These are phyloP conservation scores for Coleophoma cylindrospora DNA, from an alignment of 2,329 filamentous ascomycete genomes.

Conservation along the genomic window DNA sequence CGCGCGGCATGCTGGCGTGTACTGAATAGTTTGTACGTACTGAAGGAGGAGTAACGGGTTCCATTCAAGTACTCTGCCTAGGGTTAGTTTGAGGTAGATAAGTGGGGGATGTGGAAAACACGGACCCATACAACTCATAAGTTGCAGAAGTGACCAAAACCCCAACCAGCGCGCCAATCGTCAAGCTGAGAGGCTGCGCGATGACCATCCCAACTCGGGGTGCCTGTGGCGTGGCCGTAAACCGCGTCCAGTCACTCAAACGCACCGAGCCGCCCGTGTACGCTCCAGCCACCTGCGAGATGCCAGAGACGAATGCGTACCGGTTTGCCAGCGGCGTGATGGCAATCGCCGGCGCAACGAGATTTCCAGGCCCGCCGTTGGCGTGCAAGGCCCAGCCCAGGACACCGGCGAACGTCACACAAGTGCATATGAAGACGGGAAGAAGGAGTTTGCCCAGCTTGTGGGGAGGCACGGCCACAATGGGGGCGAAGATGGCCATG, in stretches of 20 bases:
- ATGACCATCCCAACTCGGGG: not conserved
- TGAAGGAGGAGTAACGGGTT: conserved; percentile 9
- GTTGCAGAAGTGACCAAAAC: not conserved
- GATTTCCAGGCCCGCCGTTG: not conserved
- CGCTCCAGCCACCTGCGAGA: not conserved
- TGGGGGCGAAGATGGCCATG: not conserved
- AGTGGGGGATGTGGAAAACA: too few relatives aligned
- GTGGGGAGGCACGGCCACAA: not conserved
- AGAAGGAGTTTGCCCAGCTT: not conserved
- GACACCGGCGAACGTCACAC: not conserved
- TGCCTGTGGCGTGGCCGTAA: not conserved
- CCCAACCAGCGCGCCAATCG: not conserved
- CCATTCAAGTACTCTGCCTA: not conserved
- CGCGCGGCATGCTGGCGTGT: conserved; percentile 7
- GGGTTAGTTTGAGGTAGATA: too few relatives aligned
- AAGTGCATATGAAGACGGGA: not conserved
- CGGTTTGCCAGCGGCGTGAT: not conserved
- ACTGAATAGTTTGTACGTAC: conserved; percentile 4
- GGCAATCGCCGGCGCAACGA: not conserved
- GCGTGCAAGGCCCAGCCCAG: not conserved
- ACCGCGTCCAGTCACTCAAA: not conserved
- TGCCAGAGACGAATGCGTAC: not conserved
- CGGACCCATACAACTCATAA: not conserved
- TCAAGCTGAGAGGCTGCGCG: not conserved
- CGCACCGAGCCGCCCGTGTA: not conserved